Base-by-base conservation (phyloP, 2,329 filamentous ascomycete genomes). In the Aspergillus sp. region DNA sequence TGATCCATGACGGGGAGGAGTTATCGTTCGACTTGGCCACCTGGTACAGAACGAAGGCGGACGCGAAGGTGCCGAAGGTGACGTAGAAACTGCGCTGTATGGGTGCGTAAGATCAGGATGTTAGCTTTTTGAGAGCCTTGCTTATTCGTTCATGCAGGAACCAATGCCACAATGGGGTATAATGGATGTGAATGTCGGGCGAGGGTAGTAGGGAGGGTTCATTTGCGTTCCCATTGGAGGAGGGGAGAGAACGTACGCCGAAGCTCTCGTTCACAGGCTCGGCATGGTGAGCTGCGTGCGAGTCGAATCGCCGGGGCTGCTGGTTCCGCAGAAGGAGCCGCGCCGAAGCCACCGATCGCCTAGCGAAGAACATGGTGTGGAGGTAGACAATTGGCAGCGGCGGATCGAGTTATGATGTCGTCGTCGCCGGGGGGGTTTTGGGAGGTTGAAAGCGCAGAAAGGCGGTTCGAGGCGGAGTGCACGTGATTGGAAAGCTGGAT, bases 61-160 rank as follows among this genome's bases (percentile, higher is more conserved):
- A 69, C 51, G 77, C 78, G 48, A 82, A 69, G 60, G 74, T 71
- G 60, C 78, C 79, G 54, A 80, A 64, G 63, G 76, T 72, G 57
- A 81, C 67, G 65, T 81, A 82, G 69, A 82, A 81, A 51, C 80
- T 79, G 64, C 72, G 77, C 80, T 82, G 66, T 73, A 67, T 15
- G 36, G 32, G 38, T 63, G 54, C 38, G 60, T 62, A 43, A 50
- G 52, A 28, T 23, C 10, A 36, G 50, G 55, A 38, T 15, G 61
- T 72, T 65, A 71, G 69, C 59, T 19, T 62, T 23, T 62, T 23
- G 10, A 43, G 30, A 36, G 32, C 32, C 32, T 36, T 36, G 32
- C 32, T n/a, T 13, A 38, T 50, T 47, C 41, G 45, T 41, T 23
- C 41, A 21, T 51, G 19, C 53, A 58, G 23, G 55, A 41, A 36